These are phyloP conservation scores for Pythium grandisporangium DNA, from an alignment of 352 stramenopile genomes.

Conservation along the genomic window DNA sequence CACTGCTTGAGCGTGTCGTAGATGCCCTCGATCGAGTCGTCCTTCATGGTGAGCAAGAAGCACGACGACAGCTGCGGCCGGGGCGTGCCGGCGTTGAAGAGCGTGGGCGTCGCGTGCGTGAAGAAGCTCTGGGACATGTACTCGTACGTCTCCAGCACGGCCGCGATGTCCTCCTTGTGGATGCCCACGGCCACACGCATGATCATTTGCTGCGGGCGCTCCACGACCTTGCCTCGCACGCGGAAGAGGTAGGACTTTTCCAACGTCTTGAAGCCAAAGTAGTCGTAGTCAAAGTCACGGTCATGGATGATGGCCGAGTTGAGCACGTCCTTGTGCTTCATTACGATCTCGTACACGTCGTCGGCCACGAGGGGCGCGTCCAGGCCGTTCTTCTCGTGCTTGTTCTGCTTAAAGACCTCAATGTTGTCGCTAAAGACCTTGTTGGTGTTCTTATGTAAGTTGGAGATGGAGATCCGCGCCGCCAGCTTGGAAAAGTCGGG, in stretches of 20 bases:
- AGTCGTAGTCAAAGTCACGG: constrained; percentile 98
- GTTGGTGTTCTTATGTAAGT: constrained; percentile 99
- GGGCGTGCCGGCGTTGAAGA: constrained; percentile 98
- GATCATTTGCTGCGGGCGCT: constrained; percentile 98
- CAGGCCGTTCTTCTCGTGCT: constrained; percentile 94
- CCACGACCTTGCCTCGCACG: constrained; percentile 91
- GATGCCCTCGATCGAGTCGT: constrained; percentile 99
- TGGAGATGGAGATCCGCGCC: constrained; percentile 97
- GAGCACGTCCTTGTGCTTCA: constrained; percentile 93
- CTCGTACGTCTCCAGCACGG: constrained; percentile 97
- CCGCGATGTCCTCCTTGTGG: constrained; percentile 93
- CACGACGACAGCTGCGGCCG: constrained; percentile 98
- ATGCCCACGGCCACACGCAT: constrained; percentile 98
- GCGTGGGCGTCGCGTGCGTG: constrained; percentile 98
- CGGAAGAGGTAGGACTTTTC: constrained; percentile 97
- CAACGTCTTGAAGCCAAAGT: constrained; percentile 99
- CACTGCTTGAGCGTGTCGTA: constrained; percentile 99
- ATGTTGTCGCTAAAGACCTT: constrained; percentile 94
- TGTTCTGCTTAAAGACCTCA: constrained; percentile 91
- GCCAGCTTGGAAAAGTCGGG: constrained; percentile 98
- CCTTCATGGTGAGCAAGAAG: constrained; percentile 97
- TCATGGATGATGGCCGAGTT: constrained; percentile 97
- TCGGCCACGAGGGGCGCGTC: constrained; percentile 91
- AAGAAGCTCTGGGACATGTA: constrained; percentile 96
- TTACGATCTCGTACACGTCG: constrained; percentile 94